phyloP scores from a whole-genome alignment of 306 rosid species.

The Vigna trinervia region DNA sequence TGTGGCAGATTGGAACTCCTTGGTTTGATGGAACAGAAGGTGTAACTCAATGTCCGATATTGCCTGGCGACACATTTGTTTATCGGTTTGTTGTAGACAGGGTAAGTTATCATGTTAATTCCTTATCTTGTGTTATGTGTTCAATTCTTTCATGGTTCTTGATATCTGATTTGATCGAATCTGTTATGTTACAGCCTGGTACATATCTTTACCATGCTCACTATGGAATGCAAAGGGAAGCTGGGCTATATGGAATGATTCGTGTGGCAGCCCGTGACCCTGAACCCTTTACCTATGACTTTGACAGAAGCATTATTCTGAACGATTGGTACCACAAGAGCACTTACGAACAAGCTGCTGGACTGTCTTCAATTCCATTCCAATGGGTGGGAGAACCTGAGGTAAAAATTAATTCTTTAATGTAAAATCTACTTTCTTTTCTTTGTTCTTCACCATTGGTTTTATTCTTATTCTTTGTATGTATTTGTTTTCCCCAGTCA shows the following conservation, averaged over 20 bases:
- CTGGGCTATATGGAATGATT: constrained; percentile 80
- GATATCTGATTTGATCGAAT: constrained; percentile 13
- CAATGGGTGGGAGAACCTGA: constrained; percentile 82
- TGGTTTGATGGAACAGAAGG: constrained; percentile 98
- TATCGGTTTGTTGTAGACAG: constrained; percentile 85
- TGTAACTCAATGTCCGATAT: constrained; percentile 79
- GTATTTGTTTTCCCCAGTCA: constrained; percentile 55
- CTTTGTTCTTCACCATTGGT: not conserved
- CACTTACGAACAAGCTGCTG: constrained; percentile 68
- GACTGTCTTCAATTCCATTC: constrained; percentile 60
- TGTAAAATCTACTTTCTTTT: not conserved
- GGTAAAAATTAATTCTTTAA: constrained; percentile 45
- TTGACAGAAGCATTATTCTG: constrained; percentile 77
- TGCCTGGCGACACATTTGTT: constrained; percentile 79
- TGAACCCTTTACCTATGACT: constrained; percentile 80
- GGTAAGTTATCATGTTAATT: constrained; percentile 47
- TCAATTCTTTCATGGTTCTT: not conserved
- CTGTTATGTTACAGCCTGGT: constrained; percentile 62
- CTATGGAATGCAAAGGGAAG: constrained; percentile 95
- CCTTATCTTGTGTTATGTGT: not conserved
- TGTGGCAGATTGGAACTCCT: constrained; percentile 78
- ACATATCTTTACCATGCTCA: constrained; percentile 88
- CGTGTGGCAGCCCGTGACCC: constrained; percentile 64
- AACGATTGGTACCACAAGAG: constrained; percentile 86
- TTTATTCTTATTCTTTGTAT: not conserved